Percentiles rank a stretch among this genome's conserved stretches.
Conservation (phyloP, 768 basidiomycete genomes). For the Trametes meyenii region DNA sequence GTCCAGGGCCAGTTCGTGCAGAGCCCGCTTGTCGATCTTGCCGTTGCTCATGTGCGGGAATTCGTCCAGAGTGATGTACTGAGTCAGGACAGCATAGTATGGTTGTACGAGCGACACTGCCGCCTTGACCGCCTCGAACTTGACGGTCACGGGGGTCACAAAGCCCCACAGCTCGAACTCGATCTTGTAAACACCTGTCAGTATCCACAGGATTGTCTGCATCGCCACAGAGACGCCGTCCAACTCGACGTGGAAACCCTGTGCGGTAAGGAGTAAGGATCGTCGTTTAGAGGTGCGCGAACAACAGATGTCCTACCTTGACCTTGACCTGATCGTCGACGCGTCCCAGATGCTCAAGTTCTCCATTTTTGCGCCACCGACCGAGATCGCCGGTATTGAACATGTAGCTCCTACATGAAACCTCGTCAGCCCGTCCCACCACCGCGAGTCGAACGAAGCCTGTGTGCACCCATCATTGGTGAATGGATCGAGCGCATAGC, state of each 20-base stretch:
- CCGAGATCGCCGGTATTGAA: slow-evolving; percentile 68
- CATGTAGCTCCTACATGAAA: slow-evolving; percentile 41
- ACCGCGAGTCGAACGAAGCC: slow-evolving; percentile 2
- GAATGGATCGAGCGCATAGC: slow-evolving; percentile 56
- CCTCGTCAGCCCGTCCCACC: slow-evolving; percentile 23
- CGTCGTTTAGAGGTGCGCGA: not conserved
- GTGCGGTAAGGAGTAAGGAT: not conserved
- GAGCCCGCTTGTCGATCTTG: slow-evolving; percentile 52
- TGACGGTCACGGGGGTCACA: slow-evolving; percentile 44
- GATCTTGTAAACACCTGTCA: slow-evolving; percentile 29
- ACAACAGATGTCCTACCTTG: slow-evolving; percentile 41
- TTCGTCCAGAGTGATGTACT: slow-evolving; percentile 44
- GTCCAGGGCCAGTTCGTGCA: slow-evolving; percentile 37
- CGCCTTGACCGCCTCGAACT: slow-evolving; percentile 42
- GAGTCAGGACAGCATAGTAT: slow-evolving; percentile 60
- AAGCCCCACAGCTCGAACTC: slow-evolving; percentile 60
- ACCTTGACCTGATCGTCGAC: slow-evolving; percentile 69
- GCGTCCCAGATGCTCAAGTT: slow-evolving; percentile 59
- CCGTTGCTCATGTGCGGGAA: slow-evolving; percentile 53
- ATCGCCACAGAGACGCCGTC: slow-evolving; percentile 64
- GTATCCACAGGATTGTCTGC: slow-evolving; percentile 41
- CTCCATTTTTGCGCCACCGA: slow-evolving; percentile 54
- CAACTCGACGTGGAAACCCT: slow-evolving; percentile 67
- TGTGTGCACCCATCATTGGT: slow-evolving; percentile 46
- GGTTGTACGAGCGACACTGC: slow-evolving; percentile 55